Base-by-base conservation (phyloP, 306 rosid genomes). In the Medicago ruthenica region DNA sequence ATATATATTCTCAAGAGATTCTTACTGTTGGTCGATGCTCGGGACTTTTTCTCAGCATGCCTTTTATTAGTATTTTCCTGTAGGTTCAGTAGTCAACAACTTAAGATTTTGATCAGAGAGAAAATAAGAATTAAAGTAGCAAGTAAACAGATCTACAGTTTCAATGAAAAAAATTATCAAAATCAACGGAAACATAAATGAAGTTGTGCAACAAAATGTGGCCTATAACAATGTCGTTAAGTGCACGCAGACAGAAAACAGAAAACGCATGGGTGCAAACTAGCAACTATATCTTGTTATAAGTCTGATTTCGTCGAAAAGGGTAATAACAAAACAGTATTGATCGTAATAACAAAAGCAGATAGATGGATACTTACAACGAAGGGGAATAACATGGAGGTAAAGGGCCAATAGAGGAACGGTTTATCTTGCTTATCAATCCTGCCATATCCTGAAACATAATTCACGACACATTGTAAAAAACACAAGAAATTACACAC, bases 381-480 rank as follows among this genome's bases (percentile, higher is more conserved):
- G 92, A 89, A 15, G 99, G 96, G 37, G 99, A 89, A 82, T 96
- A 96, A 83, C 96, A 90, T 40, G 99, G 75, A 73, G 99, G 99
- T 85, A 96, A 78, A 67, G 98, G 97, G 47, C 97, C 98, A 45
- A 94, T 90, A 41, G 97, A 92, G 75, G 98, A 94, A 76, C 98
- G 98, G 55, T 94, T 94, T 45, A 94, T 86, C 93, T 94, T 96
- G 93, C 97, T 96, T 82, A 96, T 92, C 80, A 96, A 83, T 68
- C 99, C 99, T 7, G 98, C 99, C 99, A 96, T 96, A 81, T 96
- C 99, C 99, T 96, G 92, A 87, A 86, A 83, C 57, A 68, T 34
- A 68, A 59, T 76, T 77, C 71, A 54, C 34, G 31, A 64, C 37
- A 64, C 27, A 67, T 57, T 60, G 74, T 78, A 75, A 85, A 77